A percentile compares a stretch with the other conserved stretches of the same genome.
Conservation (phyloP, 441 rosid genomes). For the Bruguiera hainesii region DNA sequence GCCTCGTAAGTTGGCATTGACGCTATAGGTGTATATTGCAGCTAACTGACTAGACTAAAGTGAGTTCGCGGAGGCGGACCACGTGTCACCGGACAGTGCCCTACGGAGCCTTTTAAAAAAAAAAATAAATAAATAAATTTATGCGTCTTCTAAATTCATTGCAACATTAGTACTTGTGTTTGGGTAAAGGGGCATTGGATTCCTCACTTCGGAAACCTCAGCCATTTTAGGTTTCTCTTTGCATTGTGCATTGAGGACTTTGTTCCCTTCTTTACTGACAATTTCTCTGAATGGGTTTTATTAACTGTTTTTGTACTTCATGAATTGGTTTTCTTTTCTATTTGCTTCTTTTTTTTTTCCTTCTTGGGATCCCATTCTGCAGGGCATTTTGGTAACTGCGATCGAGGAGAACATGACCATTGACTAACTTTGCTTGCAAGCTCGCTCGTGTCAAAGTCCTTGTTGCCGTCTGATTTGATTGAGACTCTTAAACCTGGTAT, state of each 20-base stretch:
- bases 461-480: conserved; percentile 12
- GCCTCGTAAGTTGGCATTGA: too few species aligned
- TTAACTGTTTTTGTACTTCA: not conserved
- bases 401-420: not conserved
- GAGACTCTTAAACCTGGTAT: not conserved
- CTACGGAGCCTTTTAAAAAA: too few species aligned
- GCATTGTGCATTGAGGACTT: conserved; percentile 12
- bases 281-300: conserved; percentile 22
- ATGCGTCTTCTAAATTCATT: too few species aligned
- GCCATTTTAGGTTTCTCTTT: conserved; percentile 14
- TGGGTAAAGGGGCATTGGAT: conserved; percentile 39
- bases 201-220: conserved; percentile 28
- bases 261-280: conserved; percentile 42
- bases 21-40: too few species aligned
- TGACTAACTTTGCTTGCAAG: not conserved
- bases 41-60: too few species aligned
- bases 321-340: not conserved
- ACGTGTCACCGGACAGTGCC: too few species aligned
- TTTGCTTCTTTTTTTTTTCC: too few species aligned
- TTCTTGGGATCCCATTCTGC: not conserved
- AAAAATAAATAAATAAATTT: too few species aligned
- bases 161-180: not conserved
- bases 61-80: too few species aligned
- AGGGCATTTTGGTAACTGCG: conserved; percentile 12
- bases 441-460: conserved; percentile 1